A percentile compares a stretch with the other conserved stretches of the same genome.
These are phyloP conservation scores for Zizania palustris DNA, from an alignment of 202 grass and related monocot species.

Conservation along the genomic window DNA sequence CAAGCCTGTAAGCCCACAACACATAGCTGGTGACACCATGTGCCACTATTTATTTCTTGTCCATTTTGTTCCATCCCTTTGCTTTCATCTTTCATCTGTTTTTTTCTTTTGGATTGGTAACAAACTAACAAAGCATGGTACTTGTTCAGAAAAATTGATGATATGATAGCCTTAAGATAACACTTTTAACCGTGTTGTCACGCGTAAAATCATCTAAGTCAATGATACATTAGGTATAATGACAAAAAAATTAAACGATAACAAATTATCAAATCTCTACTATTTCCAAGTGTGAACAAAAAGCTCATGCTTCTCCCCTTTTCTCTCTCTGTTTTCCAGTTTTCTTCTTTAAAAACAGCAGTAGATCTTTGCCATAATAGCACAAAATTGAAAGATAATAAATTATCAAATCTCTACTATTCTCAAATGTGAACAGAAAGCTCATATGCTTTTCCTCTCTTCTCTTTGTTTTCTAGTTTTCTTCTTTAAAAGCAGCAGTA, in stretches of 20 bases:
- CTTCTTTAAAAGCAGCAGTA: slow-evolving; percentile 30
- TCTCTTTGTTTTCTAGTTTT: neutral
- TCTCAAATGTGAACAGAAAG: slow-evolving; percentile 49
- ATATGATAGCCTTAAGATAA: too few relatives aligned
- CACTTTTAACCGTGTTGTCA: too few relatives aligned
- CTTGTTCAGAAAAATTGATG: neutral
- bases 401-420: too few relatives aligned
- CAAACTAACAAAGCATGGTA: slow-evolving; percentile 7
- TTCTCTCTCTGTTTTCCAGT: neutral
- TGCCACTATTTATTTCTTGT: slow-evolving; percentile 35
- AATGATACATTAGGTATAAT: too few relatives aligned
- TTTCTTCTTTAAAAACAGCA: slow-evolving; percentile 23
- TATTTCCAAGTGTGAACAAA: slow-evolving; percentile 45
- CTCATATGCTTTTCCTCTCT: neutral
- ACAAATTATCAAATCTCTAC: too few relatives aligned
- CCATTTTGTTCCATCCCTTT: slow-evolving; percentile 26
- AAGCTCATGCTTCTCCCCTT: neutral
- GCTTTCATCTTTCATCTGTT: neutral
- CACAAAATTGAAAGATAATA: too few relatives aligned
- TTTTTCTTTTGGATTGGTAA: neutral
- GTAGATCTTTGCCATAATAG: too few relatives aligned
- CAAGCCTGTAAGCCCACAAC: neutral
- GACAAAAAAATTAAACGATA: too few relatives aligned
- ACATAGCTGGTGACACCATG: slow-evolving; percentile 31
- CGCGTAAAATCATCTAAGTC: too few relatives aligned